Evolutionary conservation across 805 yeast species (phyloP).

Genomic region (Phaffomyces thermotolerans): DNA sequence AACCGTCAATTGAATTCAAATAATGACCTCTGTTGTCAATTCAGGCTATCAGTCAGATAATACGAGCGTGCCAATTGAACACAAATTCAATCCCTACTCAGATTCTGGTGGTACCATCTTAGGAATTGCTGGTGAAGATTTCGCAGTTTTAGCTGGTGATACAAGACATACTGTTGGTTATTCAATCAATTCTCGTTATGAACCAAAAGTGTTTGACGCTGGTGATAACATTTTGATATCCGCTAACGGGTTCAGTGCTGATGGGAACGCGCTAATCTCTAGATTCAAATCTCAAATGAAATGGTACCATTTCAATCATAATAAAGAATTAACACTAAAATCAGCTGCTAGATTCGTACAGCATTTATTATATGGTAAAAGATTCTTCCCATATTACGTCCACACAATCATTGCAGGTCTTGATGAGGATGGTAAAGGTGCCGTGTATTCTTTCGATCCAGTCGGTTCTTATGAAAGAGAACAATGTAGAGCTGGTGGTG

Average conservation of each 20-base stretch:
- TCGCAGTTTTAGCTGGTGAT: conserved; percentile 95
- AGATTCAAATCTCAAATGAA: conserved; percentile 57
- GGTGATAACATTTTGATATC: conserved; percentile 85
- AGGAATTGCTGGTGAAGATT: conserved; percentile 97
- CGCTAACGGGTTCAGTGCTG: conserved; percentile 96
- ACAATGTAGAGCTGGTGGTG: conserved; percentile 97
- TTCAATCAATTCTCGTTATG: conserved; percentile 86
- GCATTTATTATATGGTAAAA: conserved; percentile 82
- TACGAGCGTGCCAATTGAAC: conserved; percentile 67
- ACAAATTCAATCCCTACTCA: conserved; percentile 85
- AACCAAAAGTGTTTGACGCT: conserved; percentile 80
- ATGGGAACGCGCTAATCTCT: conserved; percentile 78
- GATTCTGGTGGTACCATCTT: conserved; percentile 96
- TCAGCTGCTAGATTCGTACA: conserved; percentile 89
- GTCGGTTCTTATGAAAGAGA: conserved; percentile 97
- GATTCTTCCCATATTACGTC: conserved; percentile 95
- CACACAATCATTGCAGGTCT: conserved; percentile 92
- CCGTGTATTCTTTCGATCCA: conserved; percentile 94
- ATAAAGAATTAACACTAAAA: conserved; percentile 56
- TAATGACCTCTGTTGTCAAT: conserved; percentile 32
- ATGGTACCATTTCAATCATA: conserved; percentile 92
- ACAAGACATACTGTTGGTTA: conserved; percentile 96
- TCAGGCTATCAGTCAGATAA: conserved; percentile 59
- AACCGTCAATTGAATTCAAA: not conserved
- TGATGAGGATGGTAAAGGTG: conserved; percentile 81